phyloP scores from a whole-genome alignment of 352 stramenopile genomes.

The Phytophthora europaea region DNA sequence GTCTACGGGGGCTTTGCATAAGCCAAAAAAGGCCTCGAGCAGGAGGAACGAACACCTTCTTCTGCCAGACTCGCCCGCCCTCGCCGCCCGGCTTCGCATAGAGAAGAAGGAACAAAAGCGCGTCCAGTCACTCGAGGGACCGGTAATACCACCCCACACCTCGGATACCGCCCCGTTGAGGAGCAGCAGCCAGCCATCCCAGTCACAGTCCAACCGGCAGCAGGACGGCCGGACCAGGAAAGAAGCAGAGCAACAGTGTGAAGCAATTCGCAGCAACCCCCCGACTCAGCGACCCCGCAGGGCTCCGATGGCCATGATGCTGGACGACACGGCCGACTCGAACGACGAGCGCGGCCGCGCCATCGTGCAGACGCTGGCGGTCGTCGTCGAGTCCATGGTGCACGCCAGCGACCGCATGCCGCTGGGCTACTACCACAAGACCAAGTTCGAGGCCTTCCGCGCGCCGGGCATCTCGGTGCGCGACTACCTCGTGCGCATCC shows the following conservation, averaged over 20 bases:
- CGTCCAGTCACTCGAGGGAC: conserved; percentile 18
- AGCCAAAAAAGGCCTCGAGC: conserved; percentile 11
- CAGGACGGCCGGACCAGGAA: conserved; percentile 10
- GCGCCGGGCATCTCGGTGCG: conserved; percentile 84
- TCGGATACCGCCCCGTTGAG: conserved; percentile 17
- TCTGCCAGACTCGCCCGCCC: conserved; percentile 4
- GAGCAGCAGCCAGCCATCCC: conserved; percentile 35
- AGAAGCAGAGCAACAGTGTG: neutral
- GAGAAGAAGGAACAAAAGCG: conserved; percentile 16
- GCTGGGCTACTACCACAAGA: conserved; percentile 65
- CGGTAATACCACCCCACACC: conserved; percentile 13
- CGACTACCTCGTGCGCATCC: conserved; percentile 93
- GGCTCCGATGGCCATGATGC: conserved; percentile 36
- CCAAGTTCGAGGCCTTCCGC: conserved; percentile 90
- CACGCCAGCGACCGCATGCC: conserved; percentile 68
- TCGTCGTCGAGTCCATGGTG: conserved; percentile 85
- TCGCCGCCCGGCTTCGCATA: conserved; percentile 1
- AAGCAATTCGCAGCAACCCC: neutral
- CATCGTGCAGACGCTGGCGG: conserved; percentile 84
- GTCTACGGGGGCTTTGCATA: conserved; percentile 2
- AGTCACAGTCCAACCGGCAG: conserved; percentile 22
- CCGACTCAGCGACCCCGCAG: neutral
- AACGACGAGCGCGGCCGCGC: conserved; percentile 81
- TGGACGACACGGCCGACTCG: conserved; percentile 59
- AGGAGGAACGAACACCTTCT: neutral